Evolutionary conservation across 257 asterid species (phyloP).

Genomic region (Solanum infundibuliforme): DNA sequence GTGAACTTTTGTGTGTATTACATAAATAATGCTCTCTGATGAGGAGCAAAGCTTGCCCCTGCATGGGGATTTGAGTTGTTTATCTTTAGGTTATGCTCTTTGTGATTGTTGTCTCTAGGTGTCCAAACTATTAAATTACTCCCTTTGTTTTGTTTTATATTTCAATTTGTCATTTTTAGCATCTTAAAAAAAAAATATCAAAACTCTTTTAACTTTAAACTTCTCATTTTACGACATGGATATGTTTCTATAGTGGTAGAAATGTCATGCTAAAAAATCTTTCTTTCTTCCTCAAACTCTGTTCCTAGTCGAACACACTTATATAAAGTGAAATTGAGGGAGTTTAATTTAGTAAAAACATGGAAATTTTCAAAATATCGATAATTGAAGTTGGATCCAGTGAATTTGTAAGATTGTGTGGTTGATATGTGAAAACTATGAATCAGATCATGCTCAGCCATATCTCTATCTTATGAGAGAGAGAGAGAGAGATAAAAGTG

Average conservation of each 20-base stretch:
- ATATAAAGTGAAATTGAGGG: neutral
- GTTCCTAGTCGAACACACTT: accelerated
- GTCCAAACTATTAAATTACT: neutral
- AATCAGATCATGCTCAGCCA: neutral
- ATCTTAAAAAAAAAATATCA: neutral
- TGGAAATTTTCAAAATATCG: neutral
- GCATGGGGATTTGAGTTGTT: neutral
- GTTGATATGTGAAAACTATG: neutral
- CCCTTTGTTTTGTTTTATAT: neutral
- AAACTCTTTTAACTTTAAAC: neutral
- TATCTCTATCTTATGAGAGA: neutral
- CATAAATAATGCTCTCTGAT: neutral
- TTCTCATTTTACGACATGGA: neutral
- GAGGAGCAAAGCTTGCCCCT: neutral
- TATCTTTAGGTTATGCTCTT: neutral
- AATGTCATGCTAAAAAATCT: neutral
- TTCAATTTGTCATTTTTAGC: no score
- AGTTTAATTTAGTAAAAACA: neutral
- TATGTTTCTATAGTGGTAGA: neutral
- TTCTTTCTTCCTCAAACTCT: neutral
- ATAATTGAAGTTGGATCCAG: neutral
- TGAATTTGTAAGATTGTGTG: neutral
- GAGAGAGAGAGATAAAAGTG: neutral
- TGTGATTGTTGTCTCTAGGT: neutral
- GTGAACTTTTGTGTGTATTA: neutral